Conservation (phyloP, 2,329 filamentous ascomycete species). For the Pseudogymnoascus sp. region DNA sequence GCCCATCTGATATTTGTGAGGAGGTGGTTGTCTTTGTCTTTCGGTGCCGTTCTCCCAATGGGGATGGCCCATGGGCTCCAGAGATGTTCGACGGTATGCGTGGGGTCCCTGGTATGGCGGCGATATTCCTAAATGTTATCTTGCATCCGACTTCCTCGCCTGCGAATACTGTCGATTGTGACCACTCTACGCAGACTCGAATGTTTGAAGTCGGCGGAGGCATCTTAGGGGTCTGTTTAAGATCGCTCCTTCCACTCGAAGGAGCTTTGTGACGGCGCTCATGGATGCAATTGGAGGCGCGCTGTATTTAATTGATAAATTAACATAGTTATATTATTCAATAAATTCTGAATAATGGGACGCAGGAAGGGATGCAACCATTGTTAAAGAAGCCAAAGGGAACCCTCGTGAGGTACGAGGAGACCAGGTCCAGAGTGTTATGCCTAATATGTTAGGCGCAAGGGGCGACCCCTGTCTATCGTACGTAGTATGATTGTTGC, state of each 20-base stretch:
- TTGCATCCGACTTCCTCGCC: slow-evolving; percentile 93
- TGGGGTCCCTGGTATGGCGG: slow-evolving; percentile 19
- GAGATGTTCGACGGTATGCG: slow-evolving; percentile 21
- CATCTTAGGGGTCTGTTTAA: slow-evolving; percentile 22
- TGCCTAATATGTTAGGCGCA: slow-evolving; percentile 1
- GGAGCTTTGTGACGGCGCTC: slow-evolving; percentile 24
- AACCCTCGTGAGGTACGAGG: background rate
- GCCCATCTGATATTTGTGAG: slow-evolving; percentile 15
- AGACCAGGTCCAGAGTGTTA: background rate
- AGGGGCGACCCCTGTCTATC: background rate
- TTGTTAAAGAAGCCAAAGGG: slow-evolving; percentile 1
- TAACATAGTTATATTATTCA: slow-evolving; percentile 9
- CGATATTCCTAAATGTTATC: slow-evolving; percentile 89
- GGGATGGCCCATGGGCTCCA: slow-evolving; percentile 20
- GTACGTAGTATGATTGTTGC: slow-evolving; percentile 6
- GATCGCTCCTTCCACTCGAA: slow-evolving; percentile 25
- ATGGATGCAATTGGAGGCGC: slow-evolving; percentile 22
- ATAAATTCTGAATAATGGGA: background rate
- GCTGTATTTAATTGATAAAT: slow-evolving; percentile 7
- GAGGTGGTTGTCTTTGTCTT: slow-evolving; percentile 21
- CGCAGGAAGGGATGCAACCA: background rate
- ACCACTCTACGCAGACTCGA: slow-evolving; percentile 91
- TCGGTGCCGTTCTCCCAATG: slow-evolving; percentile 23
- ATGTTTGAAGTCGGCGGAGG: slow-evolving; percentile 60
- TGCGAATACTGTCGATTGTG: slow-evolving; percentile 88